Base-by-base conservation (phyloP, 352 stramenopile genomes). In the Thalassiosira mediterranea region DNA sequence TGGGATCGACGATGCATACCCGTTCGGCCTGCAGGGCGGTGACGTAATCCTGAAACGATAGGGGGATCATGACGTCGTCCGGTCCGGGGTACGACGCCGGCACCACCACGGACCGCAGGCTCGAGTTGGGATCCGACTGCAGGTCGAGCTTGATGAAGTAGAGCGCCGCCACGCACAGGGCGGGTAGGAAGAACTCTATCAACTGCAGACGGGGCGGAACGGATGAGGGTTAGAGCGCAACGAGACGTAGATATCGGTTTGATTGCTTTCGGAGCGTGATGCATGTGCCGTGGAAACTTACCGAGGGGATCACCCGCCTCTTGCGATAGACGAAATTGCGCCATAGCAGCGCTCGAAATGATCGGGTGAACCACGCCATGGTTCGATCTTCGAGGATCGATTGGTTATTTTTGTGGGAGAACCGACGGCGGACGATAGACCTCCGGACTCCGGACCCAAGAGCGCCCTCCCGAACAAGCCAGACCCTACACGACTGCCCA, bases 31-130 rank as follows among this genome's bases (percentile, higher is more conserved):
- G 67, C 13, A 83, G 42, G 37, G 74, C 58, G 0, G 74, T 83
- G 10, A 71, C 59, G 31, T 79, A 83, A 65, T 83, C 74, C 51
- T 74, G 67, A 63, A 83, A 83, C 5, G 67, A 79, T 40, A 79
- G 53, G 2, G 66, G 66, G 17, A 77, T 71, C 31, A 83, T 74
- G 32, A 44, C 34, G 61, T 83, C 74, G 28, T 69, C 54, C 0
- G 42, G 28, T 4, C 46, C 52, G 28, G 74, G 74, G 23, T 65
- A 79, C 5, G 28, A 71, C 4, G 67, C 46, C 1, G 66, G 67
- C 21, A 83, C 62, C 10, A 75, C 57, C 25, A 61, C 32, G n/a
- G 74, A 57, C 47, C 58, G 59, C n/a, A 83, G 62, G 17, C 52
- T 66, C 15, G 67, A 76, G 21, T 72, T 79, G 52, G 60, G 32